Percentiles rank a stretch among this genome's conserved stretches.
Evolutionary conservation across 768 basidiomycete genomes (phyloP).

Genomic region (Rhodosporidiobolus odoratus): DNA sequence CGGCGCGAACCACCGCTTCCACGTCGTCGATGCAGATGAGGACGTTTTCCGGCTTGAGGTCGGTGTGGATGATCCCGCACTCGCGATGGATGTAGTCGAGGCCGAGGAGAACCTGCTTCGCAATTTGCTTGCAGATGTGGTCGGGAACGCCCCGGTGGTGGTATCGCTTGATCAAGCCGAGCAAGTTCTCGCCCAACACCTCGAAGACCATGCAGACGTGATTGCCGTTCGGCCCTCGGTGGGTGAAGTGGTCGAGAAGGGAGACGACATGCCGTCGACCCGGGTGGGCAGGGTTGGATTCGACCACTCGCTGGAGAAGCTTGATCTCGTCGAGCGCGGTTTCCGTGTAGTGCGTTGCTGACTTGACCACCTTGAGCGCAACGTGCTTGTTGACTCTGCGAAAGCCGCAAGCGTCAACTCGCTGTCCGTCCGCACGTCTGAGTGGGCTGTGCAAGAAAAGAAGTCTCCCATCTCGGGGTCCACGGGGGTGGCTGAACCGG

Average conservation of each 20-base stretch:
- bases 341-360: constrained; percentile 91
- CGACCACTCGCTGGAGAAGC: constrained; percentile 88
- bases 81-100: constrained; percentile 97
- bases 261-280: constrained; percentile 92
- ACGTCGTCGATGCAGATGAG: constrained; percentile 96
- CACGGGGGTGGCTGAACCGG: background rate
- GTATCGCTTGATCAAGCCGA: constrained; percentile 92
- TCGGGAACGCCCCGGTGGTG: constrained; percentile 97
- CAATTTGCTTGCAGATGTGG: constrained; percentile 86
- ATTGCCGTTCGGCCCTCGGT: constrained; percentile 90
- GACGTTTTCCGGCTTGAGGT: constrained; percentile 97
- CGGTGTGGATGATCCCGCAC: constrained; percentile 96
- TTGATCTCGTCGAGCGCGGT: constrained; percentile 99
- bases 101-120: constrained; percentile 90
- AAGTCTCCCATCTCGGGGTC: no score
- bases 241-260: constrained; percentile 94
- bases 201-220: constrained; percentile 99
- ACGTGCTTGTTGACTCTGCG: constrained; percentile 87
- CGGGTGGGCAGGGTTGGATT: constrained; percentile 71
- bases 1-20: constrained; percentile 76
- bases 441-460: background rate
- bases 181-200: constrained; percentile 91
- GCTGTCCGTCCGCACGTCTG: background rate
- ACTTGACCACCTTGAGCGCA: constrained; percentile 98
- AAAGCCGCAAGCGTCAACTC: background rate